Conservation (phyloP, 1,284 basidiomycete genomes). For the Trichosporon faecale region DNA sequence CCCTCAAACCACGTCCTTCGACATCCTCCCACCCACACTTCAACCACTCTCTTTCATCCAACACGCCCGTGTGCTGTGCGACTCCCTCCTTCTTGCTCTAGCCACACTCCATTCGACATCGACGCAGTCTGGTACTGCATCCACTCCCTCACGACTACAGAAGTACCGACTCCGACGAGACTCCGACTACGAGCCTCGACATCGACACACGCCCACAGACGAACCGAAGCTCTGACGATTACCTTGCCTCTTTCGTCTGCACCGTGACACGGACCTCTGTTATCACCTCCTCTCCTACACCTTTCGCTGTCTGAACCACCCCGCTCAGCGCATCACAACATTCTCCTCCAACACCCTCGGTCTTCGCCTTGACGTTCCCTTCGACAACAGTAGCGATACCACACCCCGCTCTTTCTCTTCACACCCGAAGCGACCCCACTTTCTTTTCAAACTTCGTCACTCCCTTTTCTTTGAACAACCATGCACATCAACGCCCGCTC, state of each 20-base stretch:
- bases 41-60: neutral
- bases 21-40: neutral
- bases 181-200: neutral
- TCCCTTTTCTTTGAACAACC: neutral
- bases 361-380: neutral
- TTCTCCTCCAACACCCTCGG: neutral
- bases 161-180: neutral
- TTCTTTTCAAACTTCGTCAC: slow-evolving; percentile 4
- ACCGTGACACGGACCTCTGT: neutral
- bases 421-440: neutral
- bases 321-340: neutral
- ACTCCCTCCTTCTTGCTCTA: neutral
- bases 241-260: slow-evolving; percentile 1
- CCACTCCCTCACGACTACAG: neutral
- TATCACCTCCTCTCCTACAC: neutral
- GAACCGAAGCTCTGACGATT: neutral
- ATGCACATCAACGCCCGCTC: slow-evolving; percentile 6
- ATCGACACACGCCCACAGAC: neutral
- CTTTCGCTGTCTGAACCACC: neutral
- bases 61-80: neutral
- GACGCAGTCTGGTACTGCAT: slow-evolving; percentile 9
- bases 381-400: neutral
- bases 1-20: neutral
- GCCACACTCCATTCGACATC: neutral
- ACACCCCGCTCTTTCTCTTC: neutral